Evolutionary conservation across 176 grass and related monocot species (phyloP).

Genomic region (Triticum timopheevii): DNA sequence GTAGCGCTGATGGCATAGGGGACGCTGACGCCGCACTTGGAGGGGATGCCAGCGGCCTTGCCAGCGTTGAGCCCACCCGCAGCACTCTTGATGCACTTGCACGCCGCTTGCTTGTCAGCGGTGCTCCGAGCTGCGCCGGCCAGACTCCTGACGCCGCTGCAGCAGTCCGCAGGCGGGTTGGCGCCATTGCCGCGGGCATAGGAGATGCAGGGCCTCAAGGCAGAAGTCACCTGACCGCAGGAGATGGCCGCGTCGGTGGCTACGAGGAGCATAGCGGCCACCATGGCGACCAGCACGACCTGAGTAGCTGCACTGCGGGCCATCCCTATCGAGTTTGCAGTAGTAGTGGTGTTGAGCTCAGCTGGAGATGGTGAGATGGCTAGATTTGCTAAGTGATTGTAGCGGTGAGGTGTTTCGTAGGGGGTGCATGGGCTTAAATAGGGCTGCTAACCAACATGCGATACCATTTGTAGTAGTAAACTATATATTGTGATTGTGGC

Average conservation of each 20-base stretch:
- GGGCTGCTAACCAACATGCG: too few relatives aligned
- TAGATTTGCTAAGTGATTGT: too few relatives aligned
- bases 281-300: neutral
- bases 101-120: constrained; percentile 26
- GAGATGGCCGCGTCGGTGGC: too few relatives aligned
- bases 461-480: too few relatives aligned
- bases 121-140: neutral
- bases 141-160: constrained; percentile 30
- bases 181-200: constrained; percentile 10
- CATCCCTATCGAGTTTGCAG: neutral
- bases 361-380: too few relatives aligned
- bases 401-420: too few relatives aligned
- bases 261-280: too few relatives aligned
- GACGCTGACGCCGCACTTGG: constrained; percentile 43
- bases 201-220: neutral
- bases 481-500: too few relatives aligned
- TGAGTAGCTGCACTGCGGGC: neutral
- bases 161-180: neutral
- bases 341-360: too few relatives aligned
- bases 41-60: constrained; percentile 18
- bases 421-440: too few relatives aligned
- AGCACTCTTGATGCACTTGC: constrained; percentile 33
- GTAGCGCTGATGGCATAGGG: constrained; percentile 41
- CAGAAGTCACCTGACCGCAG: neutral
- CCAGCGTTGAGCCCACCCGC: constrained; percentile 4